Evolutionary conservation across 768 basidiomycete genomes (phyloP).

Genomic region (Suillus clintonianus): DNA sequence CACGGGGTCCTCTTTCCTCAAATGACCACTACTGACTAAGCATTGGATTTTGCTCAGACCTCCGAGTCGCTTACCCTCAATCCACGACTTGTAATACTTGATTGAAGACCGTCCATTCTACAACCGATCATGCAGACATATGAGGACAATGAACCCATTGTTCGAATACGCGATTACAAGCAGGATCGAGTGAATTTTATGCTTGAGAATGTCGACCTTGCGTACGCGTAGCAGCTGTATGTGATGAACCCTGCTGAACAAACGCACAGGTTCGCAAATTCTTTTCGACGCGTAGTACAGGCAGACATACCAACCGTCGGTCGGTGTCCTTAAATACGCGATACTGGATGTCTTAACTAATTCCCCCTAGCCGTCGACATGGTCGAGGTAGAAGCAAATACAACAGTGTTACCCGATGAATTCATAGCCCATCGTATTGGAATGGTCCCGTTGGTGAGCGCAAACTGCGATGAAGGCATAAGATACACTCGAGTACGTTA

Average conservation of each 20-base stretch:
- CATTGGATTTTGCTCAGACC: neutral
- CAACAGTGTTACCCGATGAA: conserved; percentile 93
- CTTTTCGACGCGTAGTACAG: conserved; percentile 89
- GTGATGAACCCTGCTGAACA: conserved; percentile 13
- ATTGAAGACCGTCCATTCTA: neutral
- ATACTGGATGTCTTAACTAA: conserved; percentile 7
- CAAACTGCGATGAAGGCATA: conserved; percentile 88
- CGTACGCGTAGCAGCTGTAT: conserved; percentile 52
- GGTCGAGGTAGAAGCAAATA: conserved; percentile 90
- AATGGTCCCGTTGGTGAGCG: conserved; percentile 87
- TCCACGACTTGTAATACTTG: conserved; percentile 1
- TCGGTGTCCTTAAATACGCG: conserved; percentile 39
- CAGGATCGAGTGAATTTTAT: conserved; percentile 89
- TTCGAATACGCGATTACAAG: conserved; percentile 83
- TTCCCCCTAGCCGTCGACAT: conserved; percentile 83
- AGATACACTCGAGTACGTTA: conserved; percentile 66
- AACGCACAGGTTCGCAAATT: conserved; percentile 81
- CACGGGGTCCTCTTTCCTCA: conserved; percentile 20
- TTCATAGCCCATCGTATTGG: conserved; percentile 96
- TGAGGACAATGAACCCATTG: conserved; percentile 58
- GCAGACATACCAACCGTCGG: conserved; percentile 97
- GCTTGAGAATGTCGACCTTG: conserved; percentile 93
- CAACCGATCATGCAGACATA: conserved; percentile 33
- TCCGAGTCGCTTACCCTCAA: neutral
- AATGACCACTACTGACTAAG: neutral